phyloP scores from a whole-genome alignment of 2,329 filamentous ascomycete species.

The Cercospora sp. region DNA sequence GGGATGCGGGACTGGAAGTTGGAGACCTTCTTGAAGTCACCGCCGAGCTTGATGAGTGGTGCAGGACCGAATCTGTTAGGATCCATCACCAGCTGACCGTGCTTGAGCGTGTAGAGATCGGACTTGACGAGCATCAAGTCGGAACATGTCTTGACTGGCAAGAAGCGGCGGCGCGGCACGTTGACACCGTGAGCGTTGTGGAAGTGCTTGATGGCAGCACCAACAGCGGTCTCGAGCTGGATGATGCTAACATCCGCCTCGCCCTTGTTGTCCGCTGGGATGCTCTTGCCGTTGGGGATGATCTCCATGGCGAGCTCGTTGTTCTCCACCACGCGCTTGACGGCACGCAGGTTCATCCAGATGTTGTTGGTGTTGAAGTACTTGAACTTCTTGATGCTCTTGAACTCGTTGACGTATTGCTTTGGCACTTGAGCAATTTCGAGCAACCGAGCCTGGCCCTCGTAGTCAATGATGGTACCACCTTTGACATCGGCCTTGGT shows the following conservation, averaged over 20 bases:
- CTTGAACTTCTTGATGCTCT: conserved; percentile 99
- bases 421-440: conserved; percentile 99
- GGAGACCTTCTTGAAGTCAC: conserved; percentile 99
- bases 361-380: conserved; percentile 99
- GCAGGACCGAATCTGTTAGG: conserved; percentile 93
- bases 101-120: conserved; percentile 96
- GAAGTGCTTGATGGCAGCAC: conserved; percentile 98
- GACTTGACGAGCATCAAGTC: conserved; percentile 99
- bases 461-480: conserved; percentile 99
- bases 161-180: conserved; percentile 93
- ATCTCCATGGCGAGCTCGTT: conserved; percentile 99
- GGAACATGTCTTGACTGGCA: conserved; percentile 99
- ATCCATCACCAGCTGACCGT: conserved; percentile 97
- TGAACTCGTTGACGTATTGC: conserved; percentile 99
- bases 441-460: conserved; percentile 91
- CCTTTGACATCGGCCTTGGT: conserved; percentile 99
- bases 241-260: conserved; percentile 97
- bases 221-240: conserved; percentile 97
- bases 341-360: conserved; percentile 96
- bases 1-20: conserved; percentile 89
- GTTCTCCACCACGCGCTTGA: conserved; percentile 98
- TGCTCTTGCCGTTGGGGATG: conserved; percentile 98
- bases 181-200: conserved; percentile 98
- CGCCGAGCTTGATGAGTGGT: conserved; percentile 96
- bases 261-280: conserved; percentile 98